Conservation (phyloP, 345 rosid species). For the Combretum micranthum region DNA sequence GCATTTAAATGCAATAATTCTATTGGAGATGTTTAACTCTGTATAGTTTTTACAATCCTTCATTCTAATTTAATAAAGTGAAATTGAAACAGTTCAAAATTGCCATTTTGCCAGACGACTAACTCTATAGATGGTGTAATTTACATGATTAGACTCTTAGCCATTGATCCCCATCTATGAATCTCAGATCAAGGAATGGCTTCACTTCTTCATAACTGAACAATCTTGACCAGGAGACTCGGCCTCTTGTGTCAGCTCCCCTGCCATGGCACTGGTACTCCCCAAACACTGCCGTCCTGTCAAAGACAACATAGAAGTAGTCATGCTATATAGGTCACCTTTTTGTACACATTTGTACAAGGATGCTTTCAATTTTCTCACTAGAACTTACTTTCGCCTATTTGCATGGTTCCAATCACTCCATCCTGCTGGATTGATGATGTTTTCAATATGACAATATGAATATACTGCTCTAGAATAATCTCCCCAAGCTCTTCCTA, state of each 20-base stretch:
- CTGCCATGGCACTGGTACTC: conserved; percentile 74
- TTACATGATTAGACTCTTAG: conserved; percentile 36
- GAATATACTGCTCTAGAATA: conserved; percentile 70
- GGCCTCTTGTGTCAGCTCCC: conserved; percentile 56
- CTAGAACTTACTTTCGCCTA: conserved; percentile 44
- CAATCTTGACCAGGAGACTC: conserved; percentile 67
- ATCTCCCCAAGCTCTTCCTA: conserved; percentile 97
- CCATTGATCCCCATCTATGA: conserved; percentile 77
- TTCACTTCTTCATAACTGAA: conserved; percentile 42
- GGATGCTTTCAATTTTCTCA: too few species aligned
- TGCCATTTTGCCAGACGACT: conserved; percentile 12
- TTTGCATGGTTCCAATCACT: conserved; percentile 60
- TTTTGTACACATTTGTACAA: too few species aligned
- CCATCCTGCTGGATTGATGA: conserved; percentile 75
- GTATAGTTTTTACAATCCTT: too few species aligned
- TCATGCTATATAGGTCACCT: neutral
- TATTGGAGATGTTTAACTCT: too few species aligned
- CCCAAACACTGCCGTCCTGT: conserved; percentile 71
- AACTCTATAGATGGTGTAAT: too few species aligned
- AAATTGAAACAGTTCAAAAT: neutral
- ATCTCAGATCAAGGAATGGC: conserved; percentile 46
- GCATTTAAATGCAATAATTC: too few species aligned
- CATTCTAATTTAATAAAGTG: too few species aligned
- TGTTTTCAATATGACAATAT: conserved; percentile 49
- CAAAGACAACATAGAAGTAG: neutral